Evolutionary conservation across 345 rosid genomes (phyloP), one percentile per base, ranked within the genome.

Genomic region (Rhizophora apiculata): DNA sequence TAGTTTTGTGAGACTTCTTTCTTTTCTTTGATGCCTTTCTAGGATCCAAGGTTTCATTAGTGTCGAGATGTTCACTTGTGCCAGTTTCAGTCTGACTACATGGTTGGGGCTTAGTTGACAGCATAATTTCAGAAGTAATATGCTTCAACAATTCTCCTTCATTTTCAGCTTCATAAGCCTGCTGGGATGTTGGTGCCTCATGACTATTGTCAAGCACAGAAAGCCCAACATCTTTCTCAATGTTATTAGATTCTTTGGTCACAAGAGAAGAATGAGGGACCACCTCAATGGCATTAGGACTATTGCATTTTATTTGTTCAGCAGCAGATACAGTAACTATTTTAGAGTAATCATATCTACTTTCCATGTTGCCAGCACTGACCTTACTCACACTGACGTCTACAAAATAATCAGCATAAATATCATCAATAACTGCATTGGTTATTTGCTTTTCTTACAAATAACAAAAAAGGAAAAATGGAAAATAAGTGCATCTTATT

Each of bases 1-100:
- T 75, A 61, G 67, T 22, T 54, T 70, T 88, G 59, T 54, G 85
- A 32, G 80, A 69, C 72, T 80, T 83, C 80, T 57, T 89, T 52
- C 63, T 83, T 69, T 74, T 78, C 83, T 82, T 85, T 5, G 80
- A 72, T 65, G 84, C 27, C 69, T 72, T 84, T 70, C 27, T 27
- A 57, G 63, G 73, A 63, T 71, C 68, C 72, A 22, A 46, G 43
- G 29, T 58, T 57, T 43, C 70, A 26, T 64, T 62, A 30, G 59
- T 21, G 15, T 74, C 69, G 1, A 20, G 37, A 13, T 59, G 26
- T 21, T 59, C 16, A 31, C 58, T 63, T 16, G 34, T 21, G 26
- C 36, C 26, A 19, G 36, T 21, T 30, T 78, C 78, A 59, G 61
- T 63, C 34, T 52, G 61, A 37, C 27, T 27, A 49, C 46, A 58